A percentile compares a stretch with the other conserved stretches of the same genome.
phyloP scores from a whole-genome alignment of 2,329 filamentous ascomycete genomes.

The Cordyceps javanica region DNA sequence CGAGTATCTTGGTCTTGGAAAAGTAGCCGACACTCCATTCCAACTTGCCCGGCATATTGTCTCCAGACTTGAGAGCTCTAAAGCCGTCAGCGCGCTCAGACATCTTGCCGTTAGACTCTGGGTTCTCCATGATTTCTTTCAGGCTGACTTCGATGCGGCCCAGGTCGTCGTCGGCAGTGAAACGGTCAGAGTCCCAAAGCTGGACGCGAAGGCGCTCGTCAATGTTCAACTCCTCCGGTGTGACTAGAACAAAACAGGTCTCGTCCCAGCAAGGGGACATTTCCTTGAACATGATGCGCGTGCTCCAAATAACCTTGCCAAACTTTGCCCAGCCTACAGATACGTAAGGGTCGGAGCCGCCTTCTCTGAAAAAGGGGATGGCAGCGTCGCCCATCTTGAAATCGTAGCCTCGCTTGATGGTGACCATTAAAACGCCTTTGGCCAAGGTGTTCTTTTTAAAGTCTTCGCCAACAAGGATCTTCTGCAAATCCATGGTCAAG shows the following conservation, averaged over 20 bases:
- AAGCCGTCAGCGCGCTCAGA: constrained; percentile 60
- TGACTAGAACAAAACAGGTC: constrained; percentile 62
- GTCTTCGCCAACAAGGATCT: constrained; percentile 71
- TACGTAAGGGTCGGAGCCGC: constrained; percentile 64
- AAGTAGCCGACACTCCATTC: constrained; percentile 69
- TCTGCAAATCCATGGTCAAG: constrained; percentile 65
- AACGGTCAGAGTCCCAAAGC: constrained; percentile 69
- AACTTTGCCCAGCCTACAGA: constrained; percentile 74
- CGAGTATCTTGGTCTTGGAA: constrained; percentile 57
- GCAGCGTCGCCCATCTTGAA: constrained; percentile 67
- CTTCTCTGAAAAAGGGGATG: constrained; percentile 51
- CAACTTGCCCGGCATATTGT: constrained; percentile 63
- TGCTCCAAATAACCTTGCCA: constrained; percentile 55
- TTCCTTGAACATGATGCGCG: constrained; percentile 57
- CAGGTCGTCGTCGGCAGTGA: constrained; percentile 67
- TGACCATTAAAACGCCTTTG: constrained; percentile 58
- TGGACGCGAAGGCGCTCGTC: constrained; percentile 63
- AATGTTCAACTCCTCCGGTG: constrained; percentile 65
- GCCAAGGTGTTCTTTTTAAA: constrained; percentile 69
- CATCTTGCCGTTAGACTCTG: constrained; percentile 55
- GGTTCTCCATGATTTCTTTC: constrained; percentile 55
- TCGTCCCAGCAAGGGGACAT: constrained; percentile 68
- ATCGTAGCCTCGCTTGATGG: constrained; percentile 59
- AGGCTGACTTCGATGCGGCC: constrained; percentile 66
- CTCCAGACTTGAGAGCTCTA: constrained; percentile 55